Conservation (phyloP, 371 early-diverging fungal species). For the Funneliformis caledonium region DNA sequence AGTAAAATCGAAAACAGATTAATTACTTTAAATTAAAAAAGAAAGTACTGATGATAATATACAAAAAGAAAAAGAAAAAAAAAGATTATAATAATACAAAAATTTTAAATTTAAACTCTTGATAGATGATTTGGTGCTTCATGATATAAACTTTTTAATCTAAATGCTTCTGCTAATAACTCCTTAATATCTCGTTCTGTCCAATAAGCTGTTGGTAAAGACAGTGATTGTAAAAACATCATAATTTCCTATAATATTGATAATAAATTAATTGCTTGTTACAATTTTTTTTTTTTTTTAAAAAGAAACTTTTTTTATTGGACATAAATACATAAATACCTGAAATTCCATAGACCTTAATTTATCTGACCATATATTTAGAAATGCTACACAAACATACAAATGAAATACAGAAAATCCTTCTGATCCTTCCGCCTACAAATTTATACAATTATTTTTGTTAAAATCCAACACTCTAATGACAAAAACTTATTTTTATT, state of each 20-base stretch:
- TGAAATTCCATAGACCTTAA: slow-evolving; percentile 90
- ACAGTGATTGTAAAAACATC: slow-evolving; percentile 85
- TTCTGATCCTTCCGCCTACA: slow-evolving; percentile 82
- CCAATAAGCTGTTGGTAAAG: slow-evolving; percentile 87
- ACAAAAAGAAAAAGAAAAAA: too few species aligned
- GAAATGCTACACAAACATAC: slow-evolving; percentile 96
- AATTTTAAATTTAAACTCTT: background rate
- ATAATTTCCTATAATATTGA: slow-evolving; percentile 71
- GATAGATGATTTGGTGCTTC: slow-evolving; percentile 77
- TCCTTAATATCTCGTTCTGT: slow-evolving; percentile 89
- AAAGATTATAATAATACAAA: too few species aligned
- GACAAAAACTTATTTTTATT: background rate
- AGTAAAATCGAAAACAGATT: too few species aligned
- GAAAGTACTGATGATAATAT: too few species aligned
- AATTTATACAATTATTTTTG: background rate
- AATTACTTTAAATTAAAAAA: too few species aligned
- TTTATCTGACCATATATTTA: slow-evolving; percentile 91
- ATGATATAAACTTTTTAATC: slow-evolving; percentile 95
- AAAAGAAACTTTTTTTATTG: background rate
- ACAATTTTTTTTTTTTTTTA: background rate
- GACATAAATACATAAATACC: slow-evolving; percentile 39
- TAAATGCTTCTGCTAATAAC: slow-evolving; percentile 91
- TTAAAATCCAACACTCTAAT: too few species aligned
- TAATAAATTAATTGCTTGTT: background rate
- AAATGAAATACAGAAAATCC: slow-evolving; percentile 95